A percentile compares a stretch with the other conserved stretches of the same genome.
Evolutionary conservation across 2,329 filamentous ascomycete species (phyloP).

Genomic region (Diaporthe sp.): DNA sequence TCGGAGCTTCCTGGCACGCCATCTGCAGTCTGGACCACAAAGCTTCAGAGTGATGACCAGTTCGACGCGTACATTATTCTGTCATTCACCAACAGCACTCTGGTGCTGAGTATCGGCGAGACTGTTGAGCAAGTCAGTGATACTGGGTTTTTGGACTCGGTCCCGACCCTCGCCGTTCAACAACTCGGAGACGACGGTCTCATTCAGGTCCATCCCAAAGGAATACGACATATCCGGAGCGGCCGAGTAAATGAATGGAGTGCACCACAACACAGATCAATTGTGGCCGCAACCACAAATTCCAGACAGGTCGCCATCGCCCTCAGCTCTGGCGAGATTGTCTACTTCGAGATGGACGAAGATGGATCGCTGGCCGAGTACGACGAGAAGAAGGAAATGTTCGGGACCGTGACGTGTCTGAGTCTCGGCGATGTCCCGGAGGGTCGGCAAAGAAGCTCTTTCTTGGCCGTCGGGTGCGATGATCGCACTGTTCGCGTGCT

Average conservation of each 20-base stretch:
- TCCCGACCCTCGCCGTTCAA: constrained; percentile 91
- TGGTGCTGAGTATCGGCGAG: constrained; percentile 95
- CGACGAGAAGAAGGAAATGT: constrained; percentile 95
- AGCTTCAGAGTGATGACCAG: constrained; percentile 83
- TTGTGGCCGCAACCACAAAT: constrained; percentile 94
- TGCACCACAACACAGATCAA: constrained; percentile 92
- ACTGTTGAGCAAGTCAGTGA: constrained; percentile 96
- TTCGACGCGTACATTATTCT: constrained; percentile 97
- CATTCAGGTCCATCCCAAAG: constrained; percentile 96
- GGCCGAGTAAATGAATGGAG: constrained; percentile 93
- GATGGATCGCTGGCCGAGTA: constrained; percentile 94
- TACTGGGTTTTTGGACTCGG: constrained; percentile 90
- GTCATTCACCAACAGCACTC: constrained; percentile 89
- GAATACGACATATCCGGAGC: constrained; percentile 88
- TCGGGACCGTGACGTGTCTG: constrained; percentile 93
- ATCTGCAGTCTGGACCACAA: constrained; percentile 95
- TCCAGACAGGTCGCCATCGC: constrained; percentile 93
- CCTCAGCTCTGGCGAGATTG: constrained; percentile 94
- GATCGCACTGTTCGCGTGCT: constrained; percentile 96
- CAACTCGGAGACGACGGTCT: constrained; percentile 94
- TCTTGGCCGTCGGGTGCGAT: constrained; percentile 95
- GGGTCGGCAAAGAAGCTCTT: constrained; percentile 89
- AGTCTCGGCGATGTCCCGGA: constrained; percentile 94
- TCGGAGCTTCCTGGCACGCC: constrained; percentile 92
- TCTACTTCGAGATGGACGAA: constrained; percentile 97